Conservation (phyloP, 2,329 filamentous ascomycete genomes). For the Chrysoporthe austroafricana region DNA sequence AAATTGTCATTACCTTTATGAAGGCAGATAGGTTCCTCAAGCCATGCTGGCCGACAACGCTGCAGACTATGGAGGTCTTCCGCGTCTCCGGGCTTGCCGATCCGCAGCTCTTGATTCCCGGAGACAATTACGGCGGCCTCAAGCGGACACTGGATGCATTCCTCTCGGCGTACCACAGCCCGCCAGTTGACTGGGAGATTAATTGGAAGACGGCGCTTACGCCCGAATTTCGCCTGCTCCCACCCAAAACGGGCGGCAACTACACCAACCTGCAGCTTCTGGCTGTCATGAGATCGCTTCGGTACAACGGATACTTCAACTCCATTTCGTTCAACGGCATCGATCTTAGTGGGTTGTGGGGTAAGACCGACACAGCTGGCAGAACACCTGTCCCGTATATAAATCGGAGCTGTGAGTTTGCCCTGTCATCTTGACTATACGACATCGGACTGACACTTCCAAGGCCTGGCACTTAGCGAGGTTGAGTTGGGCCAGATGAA, state of each 20-base stretch:
- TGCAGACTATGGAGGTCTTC: conserved; percentile 57
- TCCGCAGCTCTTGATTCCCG: conserved; percentile 56
- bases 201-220: conserved; percentile 50
- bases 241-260: conserved; percentile 41
- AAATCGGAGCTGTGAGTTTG: conserved; percentile 53
- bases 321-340: conserved; percentile 59
- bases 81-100: conserved; percentile 56
- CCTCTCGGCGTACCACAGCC: conserved; percentile 54
- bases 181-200: conserved; percentile 56
- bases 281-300: conserved; percentile 59
- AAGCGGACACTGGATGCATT: conserved; percentile 60
- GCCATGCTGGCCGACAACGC: conserved; percentile 60
- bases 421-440: background rate
- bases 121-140: conserved; percentile 58
- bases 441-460: conserved; percentile 30
- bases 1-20: conserved; percentile 57
- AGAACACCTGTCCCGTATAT: conserved; percentile 54
- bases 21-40: conserved; percentile 60
- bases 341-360: conserved; percentile 49
- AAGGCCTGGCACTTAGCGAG: conserved; percentile 51
- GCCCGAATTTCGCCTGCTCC: conserved; percentile 59
- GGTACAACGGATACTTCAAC: conserved; percentile 64
- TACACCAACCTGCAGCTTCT: conserved; percentile 58
- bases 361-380: conserved; percentile 48
- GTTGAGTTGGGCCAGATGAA: conserved; percentile 53